Conservation (phyloP, 192 early-diverging fungal species). For the Backusella morwellensis region DNA sequence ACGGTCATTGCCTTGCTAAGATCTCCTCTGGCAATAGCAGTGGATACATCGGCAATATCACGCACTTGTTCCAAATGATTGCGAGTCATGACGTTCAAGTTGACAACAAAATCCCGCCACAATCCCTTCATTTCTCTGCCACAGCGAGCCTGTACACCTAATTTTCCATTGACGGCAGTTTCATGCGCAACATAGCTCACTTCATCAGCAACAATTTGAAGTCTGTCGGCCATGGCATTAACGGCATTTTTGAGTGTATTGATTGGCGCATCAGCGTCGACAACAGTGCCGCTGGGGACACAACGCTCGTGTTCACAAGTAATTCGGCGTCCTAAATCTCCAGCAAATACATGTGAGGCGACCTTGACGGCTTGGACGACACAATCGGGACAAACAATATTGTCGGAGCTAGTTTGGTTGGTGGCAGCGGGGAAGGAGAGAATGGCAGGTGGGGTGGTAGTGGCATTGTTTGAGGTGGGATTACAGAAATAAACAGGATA, state of each 20-base stretch:
- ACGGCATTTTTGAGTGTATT: constrained; percentile 47
- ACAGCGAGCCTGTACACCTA: constrained; percentile 63
- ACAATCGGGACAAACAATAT: constrained; percentile 46
- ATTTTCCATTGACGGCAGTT: constrained; percentile 67
- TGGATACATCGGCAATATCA: constrained; percentile 70
- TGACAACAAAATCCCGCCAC: constrained; percentile 54
- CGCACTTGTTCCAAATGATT: constrained; percentile 57
- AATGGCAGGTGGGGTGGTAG: background rate
- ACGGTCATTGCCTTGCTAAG: constrained; percentile 66
- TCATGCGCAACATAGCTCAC: constrained; percentile 69
- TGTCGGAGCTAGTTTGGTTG: constrained; percentile 17
- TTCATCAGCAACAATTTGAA: constrained; percentile 53
- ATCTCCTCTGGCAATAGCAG: constrained; percentile 66
- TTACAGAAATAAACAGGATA: constrained; percentile 23
- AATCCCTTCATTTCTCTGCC: constrained; percentile 46
- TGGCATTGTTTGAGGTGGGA: background rate
- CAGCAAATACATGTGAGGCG: constrained; percentile 43
- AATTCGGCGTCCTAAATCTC: constrained; percentile 46
- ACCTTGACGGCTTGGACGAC: constrained; percentile 45
- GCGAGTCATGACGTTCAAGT: constrained; percentile 54
- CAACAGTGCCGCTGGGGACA: constrained; percentile 1
- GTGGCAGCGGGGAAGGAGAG: constrained; percentile 22
- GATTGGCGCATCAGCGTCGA: constrained; percentile 28
- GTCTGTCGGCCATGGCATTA: constrained; percentile 62
- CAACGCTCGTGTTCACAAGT: constrained; percentile 40